Percentiles rank a stretch among this genome's conserved stretches.
phyloP scores from a whole-genome alignment of 2,329 filamentous ascomycete species.

The Pseudonectria foliicola region DNA sequence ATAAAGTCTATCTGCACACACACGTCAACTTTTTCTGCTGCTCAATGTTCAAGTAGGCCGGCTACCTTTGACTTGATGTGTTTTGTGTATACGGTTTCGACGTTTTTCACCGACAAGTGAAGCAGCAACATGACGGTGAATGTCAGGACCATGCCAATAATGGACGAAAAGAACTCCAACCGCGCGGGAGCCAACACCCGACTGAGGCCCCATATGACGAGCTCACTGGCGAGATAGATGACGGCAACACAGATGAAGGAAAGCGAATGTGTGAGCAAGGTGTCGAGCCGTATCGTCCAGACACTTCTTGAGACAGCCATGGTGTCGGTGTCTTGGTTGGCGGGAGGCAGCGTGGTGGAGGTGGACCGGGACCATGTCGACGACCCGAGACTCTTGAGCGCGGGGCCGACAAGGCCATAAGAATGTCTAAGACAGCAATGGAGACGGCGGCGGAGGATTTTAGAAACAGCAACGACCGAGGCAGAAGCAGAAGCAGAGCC shows the following conservation, averaged over 20 bases:
- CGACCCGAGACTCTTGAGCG: slow-evolving; percentile 3
- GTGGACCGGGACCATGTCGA: slow-evolving; percentile 7
- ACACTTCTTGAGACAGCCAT: slow-evolving; percentile 9
- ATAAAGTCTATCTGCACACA: slow-evolving; percentile 39
- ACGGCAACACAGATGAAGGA: slow-evolving; percentile 26
- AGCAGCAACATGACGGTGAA: slow-evolving; percentile 29
- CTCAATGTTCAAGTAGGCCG: neutral
- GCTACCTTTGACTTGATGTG: slow-evolving; percentile 29
- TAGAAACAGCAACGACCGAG: slow-evolving; percentile 9
- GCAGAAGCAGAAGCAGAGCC: neutral
- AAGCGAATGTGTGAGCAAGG: slow-evolving; percentile 2
- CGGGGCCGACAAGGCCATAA: slow-evolving; percentile 13
- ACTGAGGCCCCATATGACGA: slow-evolving; percentile 40
- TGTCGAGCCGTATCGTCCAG: slow-evolving; percentile 13
- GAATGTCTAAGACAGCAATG: slow-evolving; percentile 23
- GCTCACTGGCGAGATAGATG: slow-evolving; percentile 35
- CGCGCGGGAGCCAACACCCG: slow-evolving; percentile 23
- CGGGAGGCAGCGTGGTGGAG: slow-evolving; percentile 14
- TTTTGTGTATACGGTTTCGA: slow-evolving; percentile 23
- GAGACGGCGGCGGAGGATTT: slow-evolving; percentile 18
- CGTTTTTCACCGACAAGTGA: slow-evolving; percentile 7
- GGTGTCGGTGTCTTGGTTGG: slow-evolving; percentile 16
- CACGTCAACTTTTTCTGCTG: slow-evolving; percentile 1
- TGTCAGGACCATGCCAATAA: slow-evolving; percentile 39
- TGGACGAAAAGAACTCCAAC: slow-evolving; percentile 40